Base-by-base conservation (phyloP, 2,329 filamentous ascomycete species). In the Aureobasidium leucospermi region DNA sequence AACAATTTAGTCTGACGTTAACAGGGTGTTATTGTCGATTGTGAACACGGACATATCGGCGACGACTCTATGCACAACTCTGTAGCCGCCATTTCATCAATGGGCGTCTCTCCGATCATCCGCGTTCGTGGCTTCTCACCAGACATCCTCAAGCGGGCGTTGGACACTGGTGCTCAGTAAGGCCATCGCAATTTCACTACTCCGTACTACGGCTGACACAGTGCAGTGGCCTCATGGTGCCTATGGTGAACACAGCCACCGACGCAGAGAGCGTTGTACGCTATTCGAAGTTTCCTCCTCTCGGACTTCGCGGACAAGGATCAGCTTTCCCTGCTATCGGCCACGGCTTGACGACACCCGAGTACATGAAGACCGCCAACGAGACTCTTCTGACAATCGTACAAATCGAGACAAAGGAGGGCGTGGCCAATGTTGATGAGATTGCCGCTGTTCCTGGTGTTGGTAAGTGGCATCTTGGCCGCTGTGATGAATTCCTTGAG, bases 81-180 rank as follows among this genome's bases (percentile, higher is more conserved):
- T 46, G 78, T 82, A 13, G 75, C 75, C 6, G 74, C 75, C 10
- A 74, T 78, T 48, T 72, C 74, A 28, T 68, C 68, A 19, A 68
- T 69, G 36, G 72, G 71, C 6, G 71, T 74, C 11, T 74, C 70
- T 31, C 75, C 75, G 2, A 63, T 76, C 15, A 71, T 77, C 32
- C 69, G 75, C 19, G 76, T 84, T 46, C 75, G 79, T n/a, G 79
- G 78, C 28, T 79, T 81, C 59, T 76, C 81, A 68, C 73, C 75
- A 28, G 81, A 79, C 78, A 79, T 83, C 76, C 77, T 83, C 49
- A 83, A 84, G 67, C 72, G 81, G 59, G 81, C 81, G 11, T 74
- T 84, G 36, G 81, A 84, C 63, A 70, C 79, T 47, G 81, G 81
- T 36, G 81, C 81, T 9, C 42, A 45, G 42, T 45, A 45, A 13